Conservation (phyloP, 495 filamentous ascomycete species). For the Friedmanniomyces simplex region DNA sequence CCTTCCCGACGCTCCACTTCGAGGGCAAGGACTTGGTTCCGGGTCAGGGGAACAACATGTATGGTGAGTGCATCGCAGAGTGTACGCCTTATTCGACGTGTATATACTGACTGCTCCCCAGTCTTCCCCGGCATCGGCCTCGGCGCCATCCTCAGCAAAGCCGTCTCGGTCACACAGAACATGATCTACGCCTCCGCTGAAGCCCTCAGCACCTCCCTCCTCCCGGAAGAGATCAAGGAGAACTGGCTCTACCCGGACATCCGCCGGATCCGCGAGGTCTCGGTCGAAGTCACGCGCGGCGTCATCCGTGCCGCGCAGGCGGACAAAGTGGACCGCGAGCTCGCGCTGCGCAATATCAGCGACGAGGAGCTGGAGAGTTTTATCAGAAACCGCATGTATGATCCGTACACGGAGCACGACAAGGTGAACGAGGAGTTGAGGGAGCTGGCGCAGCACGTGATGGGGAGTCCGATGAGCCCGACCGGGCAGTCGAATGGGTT, state of each 20-base stretch:
- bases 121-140: slow-evolving; percentile 97
- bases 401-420: slow-evolving; percentile 45
- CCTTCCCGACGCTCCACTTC: slow-evolving; percentile 66
- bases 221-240: slow-evolving; percentile 64
- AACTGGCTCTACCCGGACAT: slow-evolving; percentile 91
- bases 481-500: neutral
- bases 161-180: slow-evolving; percentile 77
- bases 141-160: slow-evolving; percentile 85
- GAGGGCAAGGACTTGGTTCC: slow-evolving; percentile 65
- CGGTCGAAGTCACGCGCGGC: slow-evolving; percentile 73
- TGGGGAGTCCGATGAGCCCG: neutral
- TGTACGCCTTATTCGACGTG: neutral
- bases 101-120: slow-evolving; percentile 21
- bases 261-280: slow-evolving; percentile 81
- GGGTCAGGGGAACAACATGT: slow-evolving; percentile 57
- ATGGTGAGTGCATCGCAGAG: neutral
- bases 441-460: slow-evolving; percentile 11
- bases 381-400: slow-evolving; percentile 75
- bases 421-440: slow-evolving; percentile 26
- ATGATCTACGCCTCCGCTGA: slow-evolving; percentile 92
- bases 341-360: slow-evolving; percentile 53
- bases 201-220: slow-evolving; percentile 68
- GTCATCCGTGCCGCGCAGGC: slow-evolving; percentile 87
- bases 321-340: slow-evolving; percentile 73
- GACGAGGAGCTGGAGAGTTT: slow-evolving; percentile 67